Base-by-base conservation (phyloP, 148 eudicot species). In the Cornus florida region DNA sequence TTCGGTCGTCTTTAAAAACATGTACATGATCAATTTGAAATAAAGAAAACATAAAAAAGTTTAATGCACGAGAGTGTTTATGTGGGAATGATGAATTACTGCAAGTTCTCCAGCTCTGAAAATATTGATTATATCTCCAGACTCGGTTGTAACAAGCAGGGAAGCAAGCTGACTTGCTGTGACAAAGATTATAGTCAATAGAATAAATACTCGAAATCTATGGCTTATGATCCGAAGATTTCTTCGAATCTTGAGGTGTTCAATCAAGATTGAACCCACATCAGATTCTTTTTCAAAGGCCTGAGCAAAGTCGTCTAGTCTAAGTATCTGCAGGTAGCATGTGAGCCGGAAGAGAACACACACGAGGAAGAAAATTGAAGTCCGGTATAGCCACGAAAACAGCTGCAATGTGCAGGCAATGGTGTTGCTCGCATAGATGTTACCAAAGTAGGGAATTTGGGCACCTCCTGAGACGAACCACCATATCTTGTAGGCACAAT, bases 91-190 rank as follows among this genome's bases (percentile, higher is more conserved):
- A 23, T 23, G 20, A 0, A 71, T 80, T 89, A 95, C 99, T 75
- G 97, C 91, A 67, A 95, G 89, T 74, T 95, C 97, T 48, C 95
- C 99, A 31, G 91, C 91, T 3, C 88, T 92, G 89, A 81, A 90
- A 74, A 95, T 23, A 83, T 92, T 87, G 20, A 93, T 83, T 17
- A 66, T 69, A 46, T 86, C 72, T 24, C 67, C 60, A 69, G 94
- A 83, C 82, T 86, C 81, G 5, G 91, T 87, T 7, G 92, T 91
- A 23, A 95, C 88, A 62, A 95, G 92, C 81, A 95, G 83, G 1
- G 93, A 90, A 32, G 90, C 89, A 70, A 93, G 82, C 76, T 89
- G 99, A 81, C 99, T 95, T 24, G 83, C 85, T 0, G 99, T 95
- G 64, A 93, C 92, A 22, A 93, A 60, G 39, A 93, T 73, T 67